These are phyloP conservation scores for Penicillium sp. DNA, from an alignment of 2,329 filamentous ascomycete species.

Conservation along the genomic window DNA sequence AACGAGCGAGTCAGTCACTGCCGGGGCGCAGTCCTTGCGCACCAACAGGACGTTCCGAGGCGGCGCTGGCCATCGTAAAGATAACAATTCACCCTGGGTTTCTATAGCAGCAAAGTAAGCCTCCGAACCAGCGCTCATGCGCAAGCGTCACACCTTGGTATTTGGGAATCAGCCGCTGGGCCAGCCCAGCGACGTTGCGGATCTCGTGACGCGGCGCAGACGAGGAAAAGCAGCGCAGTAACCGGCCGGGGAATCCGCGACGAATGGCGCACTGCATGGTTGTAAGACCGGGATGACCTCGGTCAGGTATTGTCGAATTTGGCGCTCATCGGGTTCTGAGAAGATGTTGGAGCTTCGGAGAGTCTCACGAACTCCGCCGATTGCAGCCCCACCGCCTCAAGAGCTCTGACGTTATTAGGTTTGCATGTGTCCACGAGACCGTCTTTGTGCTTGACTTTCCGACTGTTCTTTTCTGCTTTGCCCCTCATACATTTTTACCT, in stretches of 20 bases:
- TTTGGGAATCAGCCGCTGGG: slow-evolving; percentile 57
- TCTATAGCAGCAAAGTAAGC: slow-evolving; percentile 40
- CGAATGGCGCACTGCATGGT: slow-evolving; percentile 22
- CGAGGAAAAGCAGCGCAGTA: slow-evolving; percentile 43
- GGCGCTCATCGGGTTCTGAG: not conserved
- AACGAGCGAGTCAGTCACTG: slow-evolving; percentile 56
- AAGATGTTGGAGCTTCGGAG: not conserved
- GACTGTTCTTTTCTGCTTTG: not conserved
- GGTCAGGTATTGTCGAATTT: not conserved
- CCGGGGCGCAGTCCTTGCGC: slow-evolving; percentile 61
- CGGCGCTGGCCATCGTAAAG: slow-evolving; percentile 65
- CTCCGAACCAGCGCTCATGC: not conserved
- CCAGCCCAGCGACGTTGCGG: slow-evolving; percentile 44
- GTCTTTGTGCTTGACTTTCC: not conserved
- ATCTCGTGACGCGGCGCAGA: slow-evolving; percentile 43
- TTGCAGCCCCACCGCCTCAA: slow-evolving; percentile 1
- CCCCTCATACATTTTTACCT: not conserved
- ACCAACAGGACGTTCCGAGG: slow-evolving; percentile 68
- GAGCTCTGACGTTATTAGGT: slow-evolving; percentile 2
- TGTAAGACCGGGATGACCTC: not conserved
- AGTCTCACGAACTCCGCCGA: not conserved
- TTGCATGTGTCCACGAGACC: slow-evolving; percentile 1
- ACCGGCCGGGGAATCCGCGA: slow-evolving; percentile 10
- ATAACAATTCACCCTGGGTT: slow-evolving; percentile 61
- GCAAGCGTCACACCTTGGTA: slow-evolving; percentile 57